These are phyloP conservation scores for Calonectria multiphialidica DNA, from an alignment of 2,329 filamentous ascomycete species.

Conservation along the genomic window DNA sequence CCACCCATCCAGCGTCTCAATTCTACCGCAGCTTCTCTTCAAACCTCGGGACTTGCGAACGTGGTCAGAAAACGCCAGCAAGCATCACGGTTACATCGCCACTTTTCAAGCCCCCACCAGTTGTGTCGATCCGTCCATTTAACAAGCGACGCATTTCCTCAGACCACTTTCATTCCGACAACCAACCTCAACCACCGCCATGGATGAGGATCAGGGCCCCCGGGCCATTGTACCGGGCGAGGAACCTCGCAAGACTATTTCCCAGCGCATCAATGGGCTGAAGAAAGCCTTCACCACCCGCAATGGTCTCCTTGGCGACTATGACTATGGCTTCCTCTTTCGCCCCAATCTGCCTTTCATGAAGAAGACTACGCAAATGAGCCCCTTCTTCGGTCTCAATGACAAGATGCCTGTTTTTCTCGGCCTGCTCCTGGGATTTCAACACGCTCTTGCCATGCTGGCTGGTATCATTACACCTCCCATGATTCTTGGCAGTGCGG, in stretches of 20 bases:
- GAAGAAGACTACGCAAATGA: conserved; percentile 62
- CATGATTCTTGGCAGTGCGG: conserved; percentile 75
- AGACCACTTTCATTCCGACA: conserved; percentile 2
- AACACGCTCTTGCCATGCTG: conserved; percentile 84
- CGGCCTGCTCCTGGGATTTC: conserved; percentile 80
- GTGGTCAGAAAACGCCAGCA: background rate
- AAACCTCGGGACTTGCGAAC: background rate
- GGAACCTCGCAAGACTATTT: conserved; percentile 46
- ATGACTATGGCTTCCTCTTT: conserved; percentile 93
- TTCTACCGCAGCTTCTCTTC: conserved; percentile 1
- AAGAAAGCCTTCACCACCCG: conserved; percentile 64
- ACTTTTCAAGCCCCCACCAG: background rate
- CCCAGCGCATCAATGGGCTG: conserved; percentile 42
- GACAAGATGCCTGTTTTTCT: conserved; percentile 82
- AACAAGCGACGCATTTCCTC: conserved; percentile 12
- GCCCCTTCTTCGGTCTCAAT: conserved; percentile 88
- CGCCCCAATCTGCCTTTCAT: conserved; percentile 86
- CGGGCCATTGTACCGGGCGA: conserved; percentile 60
- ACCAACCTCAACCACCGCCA: conserved; percentile 41
- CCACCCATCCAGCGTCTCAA: background rate
- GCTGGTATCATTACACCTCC: conserved; percentile 83
- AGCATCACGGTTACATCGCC: conserved; percentile 1
- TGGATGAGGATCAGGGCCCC: conserved; percentile 70
- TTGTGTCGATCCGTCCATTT: background rate
- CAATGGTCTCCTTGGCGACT: conserved; percentile 84